Conservation (phyloP, 345 rosid genomes). For the Boechera stricta region DNA sequence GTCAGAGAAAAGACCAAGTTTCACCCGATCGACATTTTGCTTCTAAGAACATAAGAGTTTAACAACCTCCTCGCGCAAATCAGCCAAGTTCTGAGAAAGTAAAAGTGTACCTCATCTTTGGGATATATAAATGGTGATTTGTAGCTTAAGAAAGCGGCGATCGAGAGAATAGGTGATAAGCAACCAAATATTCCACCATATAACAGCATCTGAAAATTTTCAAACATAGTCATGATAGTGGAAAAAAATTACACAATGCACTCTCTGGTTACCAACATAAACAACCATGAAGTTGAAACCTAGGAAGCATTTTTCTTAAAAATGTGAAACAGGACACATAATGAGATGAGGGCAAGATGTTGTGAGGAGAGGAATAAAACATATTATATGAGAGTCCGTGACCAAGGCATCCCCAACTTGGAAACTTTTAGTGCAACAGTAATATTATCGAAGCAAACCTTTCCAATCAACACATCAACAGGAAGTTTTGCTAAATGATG, state of each 20-base stretch:
- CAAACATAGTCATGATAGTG: constrained; percentile 9
- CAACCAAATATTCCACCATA: constrained; percentile 96
- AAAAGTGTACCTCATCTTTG: constrained; percentile 74
- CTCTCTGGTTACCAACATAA: background rate
- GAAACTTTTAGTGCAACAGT: background rate
- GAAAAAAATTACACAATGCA: constrained; percentile 11
- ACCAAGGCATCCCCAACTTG: background rate
- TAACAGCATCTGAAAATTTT: constrained; percentile 76
- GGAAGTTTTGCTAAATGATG: constrained; percentile 95
- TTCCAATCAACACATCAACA: constrained; percentile 87
- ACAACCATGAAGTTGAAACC: background rate
- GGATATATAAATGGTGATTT: constrained; percentile 92
- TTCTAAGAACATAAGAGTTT: constrained; percentile 51
- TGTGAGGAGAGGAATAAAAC: constrained; percentile 14
- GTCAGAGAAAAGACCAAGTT: constrained; percentile 67
- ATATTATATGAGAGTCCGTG: background rate
- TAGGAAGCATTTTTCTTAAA: background rate
- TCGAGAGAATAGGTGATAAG: constrained; percentile 90
- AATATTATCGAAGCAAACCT: constrained; percentile 53
- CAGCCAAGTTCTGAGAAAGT: constrained; percentile 14
- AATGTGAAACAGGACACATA: background rate
- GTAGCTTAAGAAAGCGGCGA: constrained; percentile 92
- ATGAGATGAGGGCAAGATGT: constrained; percentile 22
- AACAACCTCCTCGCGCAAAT: constrained; percentile 3
- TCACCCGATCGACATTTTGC: constrained; percentile 81